phyloP scores from a whole-genome alignment of 2,329 filamentous ascomycete species.

The Talaromyces sp. region DNA sequence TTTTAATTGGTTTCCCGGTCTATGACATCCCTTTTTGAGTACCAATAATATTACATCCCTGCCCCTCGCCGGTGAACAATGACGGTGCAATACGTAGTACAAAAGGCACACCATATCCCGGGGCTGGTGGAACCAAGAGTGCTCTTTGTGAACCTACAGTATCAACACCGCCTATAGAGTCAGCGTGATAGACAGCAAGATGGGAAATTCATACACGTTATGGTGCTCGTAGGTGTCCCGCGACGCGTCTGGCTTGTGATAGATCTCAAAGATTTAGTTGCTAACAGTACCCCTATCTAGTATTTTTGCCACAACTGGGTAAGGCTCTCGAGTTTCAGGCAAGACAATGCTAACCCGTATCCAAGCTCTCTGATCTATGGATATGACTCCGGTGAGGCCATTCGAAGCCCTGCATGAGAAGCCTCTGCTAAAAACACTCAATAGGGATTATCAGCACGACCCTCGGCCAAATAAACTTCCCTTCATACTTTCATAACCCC shows the following conservation, averaged over 20 bases:
- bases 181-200: not conserved
- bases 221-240: not conserved
- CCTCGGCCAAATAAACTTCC: slow-evolving; percentile 24
- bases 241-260: not conserved
- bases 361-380: slow-evolving; percentile 21
- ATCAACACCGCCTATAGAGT: not conserved
- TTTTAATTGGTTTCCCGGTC: not conserved
- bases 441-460: slow-evolving; percentile 25
- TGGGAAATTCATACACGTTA: not conserved
- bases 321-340: not conserved
- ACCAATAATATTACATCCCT: not conserved
- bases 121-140: not conserved
- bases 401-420: not conserved
- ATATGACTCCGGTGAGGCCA: slow-evolving; percentile 21
- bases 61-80: not conserved
- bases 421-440: not conserved
- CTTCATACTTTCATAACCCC: slow-evolving; percentile 24
- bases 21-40: not conserved
- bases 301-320: slow-evolving; percentile 1
- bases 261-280: not conserved
- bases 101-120: not conserved
- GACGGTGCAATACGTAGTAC: not conserved
- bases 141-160: not conserved
- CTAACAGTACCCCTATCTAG: not conserved
- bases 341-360: not conserved